Evolutionary conservation across 2,329 filamentous ascomycete genomes (phyloP).

Genomic region (Pseudogymnoascus sp.): DNA sequence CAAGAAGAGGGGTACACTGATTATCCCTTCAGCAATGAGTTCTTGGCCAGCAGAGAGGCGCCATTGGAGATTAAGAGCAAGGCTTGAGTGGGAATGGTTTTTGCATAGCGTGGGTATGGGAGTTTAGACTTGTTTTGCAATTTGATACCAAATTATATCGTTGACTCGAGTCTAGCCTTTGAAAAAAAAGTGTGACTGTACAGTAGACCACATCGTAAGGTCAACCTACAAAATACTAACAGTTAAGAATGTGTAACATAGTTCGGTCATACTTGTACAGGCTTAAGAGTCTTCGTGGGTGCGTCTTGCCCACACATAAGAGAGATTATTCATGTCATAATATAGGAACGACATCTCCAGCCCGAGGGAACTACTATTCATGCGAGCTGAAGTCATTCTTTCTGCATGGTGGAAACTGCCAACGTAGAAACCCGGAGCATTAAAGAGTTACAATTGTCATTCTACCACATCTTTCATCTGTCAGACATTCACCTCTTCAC

Average conservation of each 20-base stretch:
- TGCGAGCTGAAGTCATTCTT: background rate
- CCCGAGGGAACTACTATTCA: no score
- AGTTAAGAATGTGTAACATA: background rate
- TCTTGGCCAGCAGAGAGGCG: slow-evolving; percentile 12
- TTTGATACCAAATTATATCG: background rate
- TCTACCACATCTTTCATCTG: background rate
- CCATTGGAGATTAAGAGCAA: slow-evolving; percentile 4
- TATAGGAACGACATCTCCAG: no score
- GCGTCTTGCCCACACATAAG: background rate
- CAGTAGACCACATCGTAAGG: background rate
- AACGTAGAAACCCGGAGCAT: background rate
- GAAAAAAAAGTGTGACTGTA: background rate
- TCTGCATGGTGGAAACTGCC: background rate
- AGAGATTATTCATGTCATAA: background rate
- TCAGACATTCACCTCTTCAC: background rate
- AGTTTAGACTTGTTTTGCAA: background rate
- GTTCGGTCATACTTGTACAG: background rate
- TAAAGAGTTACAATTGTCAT: background rate
- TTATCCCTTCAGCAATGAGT: slow-evolving; percentile 17
- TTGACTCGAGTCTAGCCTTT: background rate
- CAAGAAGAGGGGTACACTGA: slow-evolving; percentile 32
- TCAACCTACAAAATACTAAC: no score
- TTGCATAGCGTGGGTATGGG: background rate
- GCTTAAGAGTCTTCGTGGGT: background rate
- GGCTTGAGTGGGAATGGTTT: background rate